Evolutionary conservation across 1,284 basidiomycete genomes (phyloP).

Genomic region (Ganoderma resinaceum): DNA sequence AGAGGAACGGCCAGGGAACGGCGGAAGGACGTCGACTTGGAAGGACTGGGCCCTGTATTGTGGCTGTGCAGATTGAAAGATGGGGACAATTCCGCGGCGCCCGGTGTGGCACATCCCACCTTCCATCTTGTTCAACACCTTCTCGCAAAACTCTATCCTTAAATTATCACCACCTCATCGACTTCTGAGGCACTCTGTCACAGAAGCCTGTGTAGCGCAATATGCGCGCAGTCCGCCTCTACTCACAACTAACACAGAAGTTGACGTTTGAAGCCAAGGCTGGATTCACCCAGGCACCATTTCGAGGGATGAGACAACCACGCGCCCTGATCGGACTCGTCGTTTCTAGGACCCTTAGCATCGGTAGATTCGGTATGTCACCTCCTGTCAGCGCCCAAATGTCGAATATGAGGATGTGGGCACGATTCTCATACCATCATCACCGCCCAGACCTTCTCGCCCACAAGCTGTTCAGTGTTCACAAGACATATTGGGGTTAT

Average conservation of each 20-base stretch:
- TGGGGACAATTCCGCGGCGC: not conserved
- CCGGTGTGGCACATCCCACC: not conserved
- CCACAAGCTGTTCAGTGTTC: not conserved
- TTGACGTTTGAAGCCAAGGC: too few relatives aligned
- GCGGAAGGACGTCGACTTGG: constrained; percentile 52
- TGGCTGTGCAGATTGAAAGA: not conserved
- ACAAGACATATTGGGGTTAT: not conserved
- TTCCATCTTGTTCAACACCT: constrained; percentile 2
- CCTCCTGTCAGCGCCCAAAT: constrained; percentile 11
- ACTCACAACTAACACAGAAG: too few relatives aligned
- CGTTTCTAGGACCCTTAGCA: too few relatives aligned
- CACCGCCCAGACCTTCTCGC: not conserved
- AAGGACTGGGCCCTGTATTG: constrained; percentile 43
- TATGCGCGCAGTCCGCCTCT: not conserved
- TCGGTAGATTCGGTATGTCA: constrained; percentile 8
- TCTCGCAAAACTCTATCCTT: not conserved
- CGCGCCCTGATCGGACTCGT: not conserved
- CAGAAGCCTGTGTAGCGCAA: not conserved
- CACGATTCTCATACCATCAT: not conserved
- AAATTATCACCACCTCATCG: not conserved
- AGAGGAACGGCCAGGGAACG: constrained; percentile 56
- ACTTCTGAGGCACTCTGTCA: not conserved
- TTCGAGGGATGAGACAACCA: not conserved
- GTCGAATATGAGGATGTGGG: not conserved
- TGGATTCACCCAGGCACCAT: not conserved